Percentiles rank a stretch among this genome's conserved stretches.
Evolutionary conservation across 345 rosid genomes (phyloP).

Genomic region (Euclidium syriacum): DNA sequence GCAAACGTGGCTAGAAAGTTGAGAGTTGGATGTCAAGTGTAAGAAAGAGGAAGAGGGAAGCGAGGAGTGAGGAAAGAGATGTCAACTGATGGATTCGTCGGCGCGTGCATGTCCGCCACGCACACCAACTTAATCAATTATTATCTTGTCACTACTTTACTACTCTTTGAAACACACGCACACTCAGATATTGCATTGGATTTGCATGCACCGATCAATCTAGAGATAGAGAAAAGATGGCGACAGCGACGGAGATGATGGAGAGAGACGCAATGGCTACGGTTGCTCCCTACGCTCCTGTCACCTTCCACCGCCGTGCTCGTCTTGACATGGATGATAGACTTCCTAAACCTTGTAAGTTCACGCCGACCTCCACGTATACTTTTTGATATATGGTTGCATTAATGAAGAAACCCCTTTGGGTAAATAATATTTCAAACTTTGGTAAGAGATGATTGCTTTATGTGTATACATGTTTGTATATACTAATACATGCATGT

Average conservation of each 20-base stretch:
- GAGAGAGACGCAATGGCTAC: slow-evolving; percentile 56
- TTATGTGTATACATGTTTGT: not conserved
- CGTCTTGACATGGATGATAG: slow-evolving; percentile 59
- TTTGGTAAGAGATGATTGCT: not conserved
- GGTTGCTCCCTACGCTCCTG: slow-evolving; percentile 72
- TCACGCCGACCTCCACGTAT: too few species aligned
- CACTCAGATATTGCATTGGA: too few species aligned
- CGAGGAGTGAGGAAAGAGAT: slow-evolving; percentile 7
- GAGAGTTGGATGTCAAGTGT: slow-evolving; percentile 19
- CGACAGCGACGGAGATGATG: slow-evolving; percentile 23
- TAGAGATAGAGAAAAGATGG: not conserved
- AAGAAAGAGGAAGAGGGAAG: slow-evolving; percentile 3
- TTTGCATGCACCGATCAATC: not conserved
- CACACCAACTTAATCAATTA: slow-evolving; percentile 11
- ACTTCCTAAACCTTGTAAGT: slow-evolving; percentile 85
- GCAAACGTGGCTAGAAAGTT: slow-evolving; percentile 23
- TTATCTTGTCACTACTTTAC: not conserved
- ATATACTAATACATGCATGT: too few species aligned
- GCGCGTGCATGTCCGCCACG: slow-evolving; percentile 34
- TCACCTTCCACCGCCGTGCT: slow-evolving; percentile 58
- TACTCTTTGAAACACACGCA: slow-evolving; percentile 1
- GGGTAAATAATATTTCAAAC: not conserved
- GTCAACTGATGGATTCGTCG: slow-evolving; percentile 11
- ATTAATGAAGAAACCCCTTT: not conserved
- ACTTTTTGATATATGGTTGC: not conserved